A percentile compares a stretch with the other conserved stretches of the same genome.
phyloP scores from a whole-genome alignment of 2,329 filamentous ascomycete species.

The Endoconidiophora laricicola region DNA sequence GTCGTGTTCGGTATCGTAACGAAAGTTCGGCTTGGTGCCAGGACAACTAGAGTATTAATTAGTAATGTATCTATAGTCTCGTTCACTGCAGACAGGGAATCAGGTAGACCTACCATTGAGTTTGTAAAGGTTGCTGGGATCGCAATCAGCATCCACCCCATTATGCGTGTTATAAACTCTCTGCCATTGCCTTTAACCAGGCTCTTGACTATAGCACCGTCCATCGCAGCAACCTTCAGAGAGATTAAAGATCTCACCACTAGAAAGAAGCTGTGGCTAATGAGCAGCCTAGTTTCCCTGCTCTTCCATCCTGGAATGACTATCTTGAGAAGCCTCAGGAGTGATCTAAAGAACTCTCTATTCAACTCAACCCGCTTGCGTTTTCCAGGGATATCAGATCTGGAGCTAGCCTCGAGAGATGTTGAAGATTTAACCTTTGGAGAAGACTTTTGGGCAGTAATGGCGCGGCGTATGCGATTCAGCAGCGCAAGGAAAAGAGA shows the following conservation, averaged over 20 bases:
- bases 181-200: conserved; percentile 80
- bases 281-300: conserved; percentile 69
- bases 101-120: conserved; percentile 57
- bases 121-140: conserved; percentile 96
- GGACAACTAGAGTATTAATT: conserved; percentile 47
- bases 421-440: conserved; percentile 11
- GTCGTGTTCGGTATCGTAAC: conserved; percentile 75
- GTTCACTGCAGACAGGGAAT: not conserved
- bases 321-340: conserved; percentile 65
- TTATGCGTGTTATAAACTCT: conserved; percentile 72
- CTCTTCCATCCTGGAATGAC: conserved; percentile 81
- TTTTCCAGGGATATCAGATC: conserved; percentile 25
- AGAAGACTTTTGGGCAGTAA: conserved; percentile 65
- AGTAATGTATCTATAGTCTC: not conserved
- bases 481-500: conserved; percentile 64
- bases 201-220: conserved; percentile 81
- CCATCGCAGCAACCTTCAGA: conserved; percentile 88
- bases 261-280: conserved; percentile 87
- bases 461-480: conserved; percentile 79
- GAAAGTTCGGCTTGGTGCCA: conserved; percentile 95
- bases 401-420: conserved; percentile 9
- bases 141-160: conserved; percentile 98
- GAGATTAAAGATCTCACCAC: conserved; percentile 83
- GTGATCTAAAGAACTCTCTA: conserved; percentile 58
- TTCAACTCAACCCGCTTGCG: conserved; percentile 78